Evolutionary conservation across 352 stramenopile genomes (phyloP).

Genomic region (Globisporangium nunn): DNA sequence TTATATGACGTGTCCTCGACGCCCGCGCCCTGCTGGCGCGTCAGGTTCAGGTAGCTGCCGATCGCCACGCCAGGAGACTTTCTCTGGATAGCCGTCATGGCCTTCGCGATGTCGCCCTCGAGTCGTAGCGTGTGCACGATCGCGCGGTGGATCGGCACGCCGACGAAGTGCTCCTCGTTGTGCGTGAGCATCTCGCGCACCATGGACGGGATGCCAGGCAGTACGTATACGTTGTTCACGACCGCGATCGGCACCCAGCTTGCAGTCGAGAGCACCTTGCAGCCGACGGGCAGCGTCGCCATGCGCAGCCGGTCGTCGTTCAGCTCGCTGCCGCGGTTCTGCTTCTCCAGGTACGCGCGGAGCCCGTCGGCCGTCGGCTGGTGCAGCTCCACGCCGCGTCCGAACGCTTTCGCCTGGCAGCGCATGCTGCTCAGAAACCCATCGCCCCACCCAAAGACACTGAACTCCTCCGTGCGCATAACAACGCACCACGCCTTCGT

Average conservation of each 20-base stretch:
- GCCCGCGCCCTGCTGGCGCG: conserved; percentile 39
- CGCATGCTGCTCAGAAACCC: too few species aligned
- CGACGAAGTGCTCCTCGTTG: conserved; percentile 74
- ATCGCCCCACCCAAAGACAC: too few species aligned
- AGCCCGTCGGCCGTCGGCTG: conserved; percentile 55
- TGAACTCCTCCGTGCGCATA: too few species aligned
- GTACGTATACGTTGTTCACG: conserved; percentile 79
- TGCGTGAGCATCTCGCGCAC: conserved; percentile 76
- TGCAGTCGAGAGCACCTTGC: conserved; percentile 40
- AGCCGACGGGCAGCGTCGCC: conserved; percentile 54
- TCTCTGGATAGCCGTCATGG: conserved; percentile 60
- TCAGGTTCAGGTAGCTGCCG: conserved; percentile 82
- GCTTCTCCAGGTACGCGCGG: conserved; percentile 26
- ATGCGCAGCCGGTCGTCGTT: conserved; percentile 72
- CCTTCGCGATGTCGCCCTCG: conserved; percentile 61
- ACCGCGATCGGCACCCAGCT: conserved; percentile 74
- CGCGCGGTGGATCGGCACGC: conserved; percentile 66
- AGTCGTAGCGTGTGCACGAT: conserved; percentile 61
- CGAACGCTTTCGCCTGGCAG: conserved; percentile 34
- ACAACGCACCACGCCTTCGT: conserved; percentile 58
- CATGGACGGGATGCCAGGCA: conserved; percentile 77
- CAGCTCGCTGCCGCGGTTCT: conserved; percentile 27
- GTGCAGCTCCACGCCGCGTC: conserved; percentile 55
- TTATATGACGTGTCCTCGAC: conserved; percentile 54
- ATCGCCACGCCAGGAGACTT: conserved; percentile 60